Percentiles rank a stretch among this genome's conserved stretches.
Conservation (phyloP, 768 basidiomycete genomes). For the Termitomyces sp. region DNA sequence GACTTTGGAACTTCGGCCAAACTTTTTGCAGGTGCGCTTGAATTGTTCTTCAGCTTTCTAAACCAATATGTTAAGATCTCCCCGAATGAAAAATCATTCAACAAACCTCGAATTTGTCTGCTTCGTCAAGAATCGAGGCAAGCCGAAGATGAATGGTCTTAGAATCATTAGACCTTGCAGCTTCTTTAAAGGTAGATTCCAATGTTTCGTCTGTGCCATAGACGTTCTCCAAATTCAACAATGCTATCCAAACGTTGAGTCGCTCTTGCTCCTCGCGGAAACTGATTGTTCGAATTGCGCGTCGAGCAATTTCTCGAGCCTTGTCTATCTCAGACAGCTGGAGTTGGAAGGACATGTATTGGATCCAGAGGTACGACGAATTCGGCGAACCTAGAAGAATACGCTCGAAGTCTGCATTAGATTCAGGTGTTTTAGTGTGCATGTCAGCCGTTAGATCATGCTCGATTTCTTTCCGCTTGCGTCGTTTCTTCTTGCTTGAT, state of each 20-base stretch:
- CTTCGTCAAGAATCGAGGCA: constrained; percentile 78
- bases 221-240: constrained; percentile 89
- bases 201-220: constrained; percentile 83
- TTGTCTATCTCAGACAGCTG: constrained; percentile 96
- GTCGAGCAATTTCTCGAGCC: constrained; percentile 80
- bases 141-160: constrained; percentile 85
- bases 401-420: constrained; percentile 92
- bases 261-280: constrained; percentile 97
- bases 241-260: constrained; percentile 95
- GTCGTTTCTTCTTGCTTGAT: constrained; percentile 56
- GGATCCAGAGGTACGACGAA: constrained; percentile 97
- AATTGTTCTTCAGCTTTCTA: constrained; percentile 94
- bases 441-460: constrained; percentile 83
- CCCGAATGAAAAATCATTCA: neutral
- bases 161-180: constrained; percentile 84
- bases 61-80: neutral
- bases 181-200: constrained; percentile 85
- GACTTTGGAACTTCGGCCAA: constrained; percentile 86
- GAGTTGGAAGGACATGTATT: constrained; percentile 98
- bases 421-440: constrained; percentile 81
- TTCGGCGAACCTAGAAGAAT: constrained; percentile 90
- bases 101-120: constrained; percentile 66
- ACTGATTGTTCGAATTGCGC: constrained; percentile 81
- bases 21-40: constrained; percentile 88
- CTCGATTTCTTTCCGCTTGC: constrained; percentile 66